Percentiles rank a stretch among this genome's conserved stretches.
These are phyloP conservation scores for Euclidium syriacum DNA, from an alignment of 345 rosid genomes.

Conservation along the genomic window DNA sequence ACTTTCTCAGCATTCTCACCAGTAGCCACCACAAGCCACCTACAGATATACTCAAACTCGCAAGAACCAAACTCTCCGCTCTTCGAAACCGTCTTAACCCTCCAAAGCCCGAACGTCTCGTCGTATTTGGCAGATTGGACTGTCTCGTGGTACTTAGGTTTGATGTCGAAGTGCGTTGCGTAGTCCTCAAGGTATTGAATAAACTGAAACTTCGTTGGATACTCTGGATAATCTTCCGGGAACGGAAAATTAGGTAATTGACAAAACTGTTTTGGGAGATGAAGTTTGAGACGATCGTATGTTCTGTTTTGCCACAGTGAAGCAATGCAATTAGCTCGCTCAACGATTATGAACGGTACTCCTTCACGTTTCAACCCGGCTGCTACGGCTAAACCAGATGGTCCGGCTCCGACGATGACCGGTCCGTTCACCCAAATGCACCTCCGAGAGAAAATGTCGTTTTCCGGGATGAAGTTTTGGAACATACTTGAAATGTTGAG, in stretches of 20 bases:
- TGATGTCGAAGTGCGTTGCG: constrained; percentile 52
- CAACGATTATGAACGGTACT: constrained; percentile 72
- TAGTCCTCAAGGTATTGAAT: constrained; percentile 63
- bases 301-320: constrained; percentile 84
- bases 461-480: constrained; percentile 24
- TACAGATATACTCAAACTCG: constrained; percentile 68
- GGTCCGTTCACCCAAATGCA: constrained; percentile 90
- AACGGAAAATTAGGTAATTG: constrained; percentile 61
- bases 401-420: constrained; percentile 84
- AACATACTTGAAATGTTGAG: constrained; percentile 43
- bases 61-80: constrained; percentile 28
- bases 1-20: constrained; percentile 90
- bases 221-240: constrained; percentile 65
- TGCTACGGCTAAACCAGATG: constrained; percentile 70
- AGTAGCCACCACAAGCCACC: constrained; percentile 83
- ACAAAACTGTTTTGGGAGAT: constrained; percentile 81
- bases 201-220: constrained; percentile 74
- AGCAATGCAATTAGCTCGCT: constrained; percentile 75
- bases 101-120: constrained; percentile 60
- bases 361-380: constrained; percentile 65
- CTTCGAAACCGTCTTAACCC: constrained; percentile 49
- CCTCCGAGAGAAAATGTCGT: constrained; percentile 39
- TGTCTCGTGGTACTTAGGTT: constrained; percentile 58
- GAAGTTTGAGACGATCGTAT: constrained; percentile 81
- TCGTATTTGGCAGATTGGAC: constrained; percentile 74